These are phyloP conservation scores for Penicillium sp. DNA, from an alignment of 2,329 filamentous ascomycete genomes.

Conservation along the genomic window DNA sequence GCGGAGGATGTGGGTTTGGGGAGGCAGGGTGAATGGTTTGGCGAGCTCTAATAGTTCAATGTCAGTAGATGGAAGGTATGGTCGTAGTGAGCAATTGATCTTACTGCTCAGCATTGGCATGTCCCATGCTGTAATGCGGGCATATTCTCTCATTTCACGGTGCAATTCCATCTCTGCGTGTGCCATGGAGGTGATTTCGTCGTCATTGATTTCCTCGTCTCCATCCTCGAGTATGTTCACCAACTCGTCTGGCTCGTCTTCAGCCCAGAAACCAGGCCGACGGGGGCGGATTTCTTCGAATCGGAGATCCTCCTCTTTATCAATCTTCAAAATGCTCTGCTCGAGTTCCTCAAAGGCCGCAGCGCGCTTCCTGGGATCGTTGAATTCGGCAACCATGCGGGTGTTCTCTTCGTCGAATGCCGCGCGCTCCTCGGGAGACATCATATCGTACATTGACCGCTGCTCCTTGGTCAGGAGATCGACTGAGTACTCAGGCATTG, in stretches of 20 bases:
- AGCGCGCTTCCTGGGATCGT: conserved; percentile 30
- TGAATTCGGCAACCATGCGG: conserved; percentile 37
- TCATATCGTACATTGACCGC: conserved; percentile 38
- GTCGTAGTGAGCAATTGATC: conserved; percentile 28
- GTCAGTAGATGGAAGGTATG: conserved; percentile 3
- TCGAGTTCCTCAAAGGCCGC: conserved; percentile 32
- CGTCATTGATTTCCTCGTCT: conserved; percentile 61
- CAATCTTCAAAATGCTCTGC: conserved; percentile 28
- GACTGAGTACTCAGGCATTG: conserved; percentile 36
- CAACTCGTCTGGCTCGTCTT: conserved; percentile 46
- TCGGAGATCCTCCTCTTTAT: conserved; percentile 28
- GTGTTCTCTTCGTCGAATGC: conserved; percentile 37
- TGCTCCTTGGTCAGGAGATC: conserved; percentile 32
- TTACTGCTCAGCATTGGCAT: conserved; percentile 86
- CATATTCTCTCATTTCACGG: conserved; percentile 83
- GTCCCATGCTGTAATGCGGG: conserved; percentile 86
- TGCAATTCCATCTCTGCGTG: conserved; percentile 87
- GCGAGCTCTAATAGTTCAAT: conserved; percentile 62
- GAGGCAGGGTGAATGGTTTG: conserved; percentile 73
- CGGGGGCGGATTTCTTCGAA: conserved; percentile 27
- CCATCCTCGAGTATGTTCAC: conserved; percentile 46
- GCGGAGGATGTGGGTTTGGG: conserved; percentile 66
- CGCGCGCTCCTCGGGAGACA: conserved; percentile 36
- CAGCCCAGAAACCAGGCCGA: conserved; percentile 41
- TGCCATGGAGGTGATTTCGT: conserved; percentile 78